Evolutionary conservation across 2,329 filamentous ascomycete genomes (phyloP).

Genomic region (Cladosporium sp.): DNA sequence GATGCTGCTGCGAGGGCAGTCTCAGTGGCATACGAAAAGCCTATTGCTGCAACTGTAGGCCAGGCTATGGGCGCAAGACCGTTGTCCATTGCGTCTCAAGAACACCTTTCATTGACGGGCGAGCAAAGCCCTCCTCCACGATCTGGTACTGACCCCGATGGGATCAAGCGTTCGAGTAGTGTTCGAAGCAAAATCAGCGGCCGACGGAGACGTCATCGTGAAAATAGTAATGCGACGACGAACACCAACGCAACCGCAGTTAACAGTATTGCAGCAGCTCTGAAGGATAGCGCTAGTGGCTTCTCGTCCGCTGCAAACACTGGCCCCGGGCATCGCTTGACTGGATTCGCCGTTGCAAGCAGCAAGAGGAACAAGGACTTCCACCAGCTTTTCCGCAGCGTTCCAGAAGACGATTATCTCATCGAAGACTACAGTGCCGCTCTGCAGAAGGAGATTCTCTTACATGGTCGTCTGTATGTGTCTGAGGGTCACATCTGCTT

Average conservation of each 20-base stretch:
- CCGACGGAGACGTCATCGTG: constrained; percentile 62
- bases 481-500: constrained; percentile 98
- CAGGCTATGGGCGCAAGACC: constrained; percentile 34
- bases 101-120: constrained; percentile 38
- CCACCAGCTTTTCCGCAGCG: constrained; percentile 87
- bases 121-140: constrained; percentile 62
- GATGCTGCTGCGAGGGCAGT: constrained; percentile 57
- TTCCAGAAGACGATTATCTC: constrained; percentile 94
- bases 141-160: constrained; percentile 53
- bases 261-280: constrained; percentile 66
- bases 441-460: constrained; percentile 87
- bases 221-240: constrained; percentile 66
- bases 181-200: constrained; percentile 52
- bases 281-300: constrained; percentile 65
- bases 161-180: constrained; percentile 52
- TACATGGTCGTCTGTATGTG: constrained; percentile 90
- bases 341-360: constrained; percentile 92
- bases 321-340: constrained; percentile 67
- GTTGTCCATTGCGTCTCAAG: constrained; percentile 37
- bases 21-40: constrained; percentile 55
- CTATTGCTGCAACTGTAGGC: constrained; percentile 26
- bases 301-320: constrained; percentile 58
- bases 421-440: constrained; percentile 99
- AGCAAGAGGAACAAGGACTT: constrained; percentile 97
- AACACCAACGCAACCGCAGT: constrained; percentile 55